Base-by-base conservation (phyloP, 768 basidiomycete genomes). In the Chalciporus pseudorubinellus region DNA sequence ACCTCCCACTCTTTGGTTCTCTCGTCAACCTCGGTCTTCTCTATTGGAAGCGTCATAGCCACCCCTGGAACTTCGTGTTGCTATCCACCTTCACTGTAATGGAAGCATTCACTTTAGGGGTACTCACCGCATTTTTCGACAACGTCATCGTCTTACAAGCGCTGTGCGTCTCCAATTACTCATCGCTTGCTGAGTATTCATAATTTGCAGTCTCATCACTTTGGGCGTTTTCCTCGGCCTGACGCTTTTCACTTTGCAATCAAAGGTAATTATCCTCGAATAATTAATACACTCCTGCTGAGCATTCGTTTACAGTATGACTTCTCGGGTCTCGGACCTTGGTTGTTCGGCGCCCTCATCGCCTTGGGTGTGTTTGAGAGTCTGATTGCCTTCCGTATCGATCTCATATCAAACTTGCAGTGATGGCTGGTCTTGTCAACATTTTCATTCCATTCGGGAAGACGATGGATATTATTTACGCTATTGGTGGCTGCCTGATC, bases 171-270 rank as follows among this genome's bases (percentile, higher is more conserved):
- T 34, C 40, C 8, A 50, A 26, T 24, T 39, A 26, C 26, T 33
- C 13, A 40, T 28, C 18, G 42, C 24, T 36, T 19, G 43, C 42
- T 28, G 12, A 4, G 43, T 40, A 49, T 50, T 60, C 28, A 62
- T 60, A 31, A 48, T 38, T 39, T 36, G 29, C 66, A 87, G 87
- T 47, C 70, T 95, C 46, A 92, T 98, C 62, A 97, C 95, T 1
- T 73, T 90, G 3, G 93, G 93, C 13, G 86, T 98, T 40, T 98
- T 99, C 80, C 70, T 92, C 36, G 97, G 95, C 6, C 72, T 99
- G 55, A 98, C 95, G 0, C 69, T 98, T 46, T 98, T 97, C 75
- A 98, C 97, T 1, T 76, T 97, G 67, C 94, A 95, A 68, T 91
- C 89, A 51, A 95, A 95, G 78, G 89, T 88, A 55, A 18, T 75